These are phyloP conservation scores for Ganoderma lucidum DNA, from an alignment of 1,284 basidiomycete genomes.

Conservation along the genomic window DNA sequence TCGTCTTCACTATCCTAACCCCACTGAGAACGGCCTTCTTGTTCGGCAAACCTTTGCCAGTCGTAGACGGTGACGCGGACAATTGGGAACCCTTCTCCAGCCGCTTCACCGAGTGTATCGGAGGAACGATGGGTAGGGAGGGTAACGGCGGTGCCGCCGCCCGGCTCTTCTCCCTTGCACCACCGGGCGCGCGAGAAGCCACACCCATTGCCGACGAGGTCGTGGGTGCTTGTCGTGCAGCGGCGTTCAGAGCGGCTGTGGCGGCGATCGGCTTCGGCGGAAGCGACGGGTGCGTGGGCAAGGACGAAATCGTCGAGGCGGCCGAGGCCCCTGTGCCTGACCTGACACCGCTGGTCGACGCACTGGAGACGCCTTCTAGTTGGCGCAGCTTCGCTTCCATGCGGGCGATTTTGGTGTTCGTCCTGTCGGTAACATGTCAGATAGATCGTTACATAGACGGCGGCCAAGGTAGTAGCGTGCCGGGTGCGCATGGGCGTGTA, in stretches of 20 bases:
- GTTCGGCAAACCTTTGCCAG: conserved; percentile 8
- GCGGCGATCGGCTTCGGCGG: conserved; percentile 54
- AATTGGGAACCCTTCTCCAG: conserved; percentile 6
- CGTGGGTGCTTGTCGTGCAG: conserved; percentile 21
- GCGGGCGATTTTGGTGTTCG: conserved; percentile 89
- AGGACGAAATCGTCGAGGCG: conserved; percentile 17
- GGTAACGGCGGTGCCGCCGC: conserved; percentile 20
- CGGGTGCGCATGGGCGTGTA: background rate
- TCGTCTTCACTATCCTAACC: conserved; percentile 30
- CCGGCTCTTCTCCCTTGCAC: conserved; percentile 14
- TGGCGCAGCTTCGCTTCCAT: conserved; percentile 94
- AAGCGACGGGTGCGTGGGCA: conserved; percentile 56
- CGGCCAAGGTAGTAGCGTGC: background rate
- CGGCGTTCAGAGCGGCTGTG: conserved; percentile 10
- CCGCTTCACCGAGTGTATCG: conserved; percentile 10
- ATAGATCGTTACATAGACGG: background rate
- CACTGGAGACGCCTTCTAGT: conserved; percentile 58
- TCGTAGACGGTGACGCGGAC: background rate
- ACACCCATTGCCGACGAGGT: background rate
- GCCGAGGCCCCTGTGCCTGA: conserved; percentile 21
- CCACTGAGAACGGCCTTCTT: conserved; percentile 27
- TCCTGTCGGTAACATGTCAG: conserved; percentile 53
- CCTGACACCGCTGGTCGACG: conserved; percentile 30
- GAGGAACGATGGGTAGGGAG: conserved; percentile 25
- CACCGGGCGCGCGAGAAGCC: conserved; percentile 8